These are phyloP conservation scores for Penicillium hesseltinei DNA, from an alignment of 2,329 filamentous ascomycete genomes.

Conservation along the genomic window DNA sequence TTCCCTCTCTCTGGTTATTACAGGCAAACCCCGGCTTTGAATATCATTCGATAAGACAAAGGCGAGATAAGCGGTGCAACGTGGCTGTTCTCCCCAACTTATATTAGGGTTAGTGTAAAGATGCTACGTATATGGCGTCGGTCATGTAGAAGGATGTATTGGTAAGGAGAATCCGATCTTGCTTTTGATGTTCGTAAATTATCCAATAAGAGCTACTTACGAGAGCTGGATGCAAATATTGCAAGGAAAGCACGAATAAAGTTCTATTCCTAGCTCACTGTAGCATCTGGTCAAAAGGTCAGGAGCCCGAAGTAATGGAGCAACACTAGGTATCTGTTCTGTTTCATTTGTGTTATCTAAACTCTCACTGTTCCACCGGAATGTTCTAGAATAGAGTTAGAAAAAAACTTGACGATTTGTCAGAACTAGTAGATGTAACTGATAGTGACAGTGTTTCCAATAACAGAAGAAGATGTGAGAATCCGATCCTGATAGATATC, in stretches of 20 bases:
- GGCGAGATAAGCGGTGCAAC: no score
- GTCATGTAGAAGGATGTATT: neutral
- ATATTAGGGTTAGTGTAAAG: no score
- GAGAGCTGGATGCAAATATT: no score
- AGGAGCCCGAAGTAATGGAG: neutral
- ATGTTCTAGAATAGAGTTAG: neutral
- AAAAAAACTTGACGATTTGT: neutral
- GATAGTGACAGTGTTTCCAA: constrained; percentile 23
- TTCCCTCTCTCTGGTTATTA: neutral
- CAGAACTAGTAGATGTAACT: constrained; percentile 20
- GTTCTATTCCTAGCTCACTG: neutral
- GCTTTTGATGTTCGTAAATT: neutral
- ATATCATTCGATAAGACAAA: neutral
- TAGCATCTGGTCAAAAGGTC: neutral
- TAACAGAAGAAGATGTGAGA: constrained; percentile 33
- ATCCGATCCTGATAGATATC: constrained; percentile 47
- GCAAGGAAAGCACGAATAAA: neutral
- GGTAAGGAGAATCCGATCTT: neutral
- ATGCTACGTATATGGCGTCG: neutral
- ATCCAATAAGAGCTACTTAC: no score
- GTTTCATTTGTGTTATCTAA: neutral
- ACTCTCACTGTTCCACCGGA: neutral
- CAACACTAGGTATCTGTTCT: neutral
- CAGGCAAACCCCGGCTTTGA: neutral
- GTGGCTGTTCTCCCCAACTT: no score